Evolutionary conservation across 768 basidiomycete genomes (phyloP), one percentile per base, ranked within the genome.

Genomic region (Tylopilus plumbeoviolaceoides): DNA sequence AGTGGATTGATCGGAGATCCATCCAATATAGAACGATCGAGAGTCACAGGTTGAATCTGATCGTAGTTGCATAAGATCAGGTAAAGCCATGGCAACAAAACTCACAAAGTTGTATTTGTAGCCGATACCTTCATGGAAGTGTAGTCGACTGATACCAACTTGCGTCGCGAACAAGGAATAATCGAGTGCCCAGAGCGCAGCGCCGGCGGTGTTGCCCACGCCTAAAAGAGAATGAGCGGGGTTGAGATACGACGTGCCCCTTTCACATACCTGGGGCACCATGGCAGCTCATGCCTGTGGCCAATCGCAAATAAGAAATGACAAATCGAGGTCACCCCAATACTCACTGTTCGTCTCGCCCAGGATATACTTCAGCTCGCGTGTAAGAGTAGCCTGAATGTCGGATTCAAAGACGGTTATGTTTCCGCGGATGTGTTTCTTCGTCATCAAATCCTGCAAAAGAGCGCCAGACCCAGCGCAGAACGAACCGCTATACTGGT

Each of bases 191-290:
- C 85, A 88, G 18, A 88, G 65, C 17, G 83, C 81, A 0, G 84
- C 84, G 14, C 85, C 87, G n/a, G 80, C 85, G 1, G 79, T 80
- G 61, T 87, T 84, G 62, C 82, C 84, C 10, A 84, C 84, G 3
- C 80, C 80, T 42, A 78, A 73, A 15, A 41, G 54, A 4, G 9
- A 11, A 59, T 40, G 23, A 47, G 38, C 31, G 23, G 20, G 20
- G 18, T 41, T 18, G n/a, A 5, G 15, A 41, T 21, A n/a, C n/a
- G 8, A 39, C 20, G 20, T 27, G 9, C 4, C 11, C 18, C 5
- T 28, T 18, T 25, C 18, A 44, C 48, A 17, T 39, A 64, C 63
- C 53, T 27, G 63, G 73, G 5, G 71, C 71, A 20, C 74, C 74
- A 45, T 72, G 73, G 42, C 73, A 75, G 7, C 72, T 70, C 46